phyloP scores from a whole-genome alignment of 495 filamentous ascomycete genomes.

The Thozetella sp. region DNA sequence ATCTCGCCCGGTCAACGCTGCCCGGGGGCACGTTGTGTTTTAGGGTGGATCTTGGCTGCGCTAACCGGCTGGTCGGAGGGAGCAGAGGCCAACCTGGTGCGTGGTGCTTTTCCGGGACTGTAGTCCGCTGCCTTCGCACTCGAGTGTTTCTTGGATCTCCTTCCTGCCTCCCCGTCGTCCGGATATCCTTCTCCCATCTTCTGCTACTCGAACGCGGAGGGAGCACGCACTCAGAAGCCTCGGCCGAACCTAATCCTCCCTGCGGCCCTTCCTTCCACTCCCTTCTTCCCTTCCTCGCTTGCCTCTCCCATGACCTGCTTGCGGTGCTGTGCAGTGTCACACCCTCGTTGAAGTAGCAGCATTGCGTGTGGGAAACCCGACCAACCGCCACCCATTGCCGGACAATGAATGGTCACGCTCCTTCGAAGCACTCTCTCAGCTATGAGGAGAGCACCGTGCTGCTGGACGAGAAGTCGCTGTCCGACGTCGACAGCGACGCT shows the following conservation, averaged over 20 bases:
- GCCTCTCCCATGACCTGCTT: not conserved
- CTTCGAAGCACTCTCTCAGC: constrained; percentile 20
- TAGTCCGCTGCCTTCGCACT: not conserved
- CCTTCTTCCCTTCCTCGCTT: not conserved
- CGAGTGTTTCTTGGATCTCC: not conserved
- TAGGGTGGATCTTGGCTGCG: not conserved
- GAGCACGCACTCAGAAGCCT: no score
- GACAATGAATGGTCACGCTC: constrained; percentile 30
- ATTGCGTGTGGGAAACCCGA: no score
- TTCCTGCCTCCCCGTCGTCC: not conserved
- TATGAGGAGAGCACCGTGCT: constrained; percentile 31
- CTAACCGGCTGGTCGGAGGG: not conserved
- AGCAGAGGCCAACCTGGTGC: not conserved
- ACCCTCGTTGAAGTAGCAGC: not conserved
- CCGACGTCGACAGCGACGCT: constrained; percentile 29
- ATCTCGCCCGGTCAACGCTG: not conserved
- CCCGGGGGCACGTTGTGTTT: not conserved
- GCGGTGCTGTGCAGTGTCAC: not conserved
- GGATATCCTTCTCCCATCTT: no score
- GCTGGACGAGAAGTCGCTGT: constrained; percentile 26
- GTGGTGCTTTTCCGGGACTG: not conserved
- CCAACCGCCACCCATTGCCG: constrained; percentile 6
- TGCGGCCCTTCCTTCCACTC: not conserved
- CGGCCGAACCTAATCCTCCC: not conserved
- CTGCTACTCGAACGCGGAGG: no score